Base-by-base conservation (phyloP, 257 asterid species). In the Solanum raphanifolium region DNA sequence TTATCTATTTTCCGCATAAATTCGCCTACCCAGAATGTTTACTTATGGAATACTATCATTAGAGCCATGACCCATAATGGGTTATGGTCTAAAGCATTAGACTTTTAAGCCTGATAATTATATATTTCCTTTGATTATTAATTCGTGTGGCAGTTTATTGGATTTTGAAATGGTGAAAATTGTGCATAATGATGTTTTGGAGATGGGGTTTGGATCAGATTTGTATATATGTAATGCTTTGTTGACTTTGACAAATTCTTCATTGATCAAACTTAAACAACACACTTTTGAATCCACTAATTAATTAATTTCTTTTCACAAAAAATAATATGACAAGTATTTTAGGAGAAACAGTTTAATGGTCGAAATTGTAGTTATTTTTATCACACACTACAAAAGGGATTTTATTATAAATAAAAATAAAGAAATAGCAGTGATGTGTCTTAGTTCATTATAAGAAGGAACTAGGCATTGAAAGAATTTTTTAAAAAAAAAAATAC, bases 81-180 rank as follows among this genome's bases (percentile, higher is more conserved):
- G 25, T 78, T 91, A 38, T 92, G 82, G 83, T 83, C 91, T 7
- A 89, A 90, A 87, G 94, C 98, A n/a, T 78, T 96, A 55, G 93
- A 90, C 6, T 85, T 95, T 86, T 88, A 86, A 86, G 89, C 93
- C 93, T 20, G 98, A 96, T 87, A 91, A 86, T 5, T 93, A 93
- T 90, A 96, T 96, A 15, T 95, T 93, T 71, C 99, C 98, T 87
- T 93, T 97, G 9, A 95, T 95, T 69, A 93, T 95, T 87, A 94
- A 93, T 85, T 91, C 98, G 9, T 94, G 96, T 86, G 95, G 98
- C 71, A 84, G 90, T 87, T 90, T 92, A 83, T 82, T 90, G 92
- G 96, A 94, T 87, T 85, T 90, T 35, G 89, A 90, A 90, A 91
- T 83, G 83, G 98, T 94, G 73, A 90, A 86, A 90, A 5, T 38